phyloP scores from a whole-genome alignment of 306 rosid species.

The Adenanthera pavonina region DNA sequence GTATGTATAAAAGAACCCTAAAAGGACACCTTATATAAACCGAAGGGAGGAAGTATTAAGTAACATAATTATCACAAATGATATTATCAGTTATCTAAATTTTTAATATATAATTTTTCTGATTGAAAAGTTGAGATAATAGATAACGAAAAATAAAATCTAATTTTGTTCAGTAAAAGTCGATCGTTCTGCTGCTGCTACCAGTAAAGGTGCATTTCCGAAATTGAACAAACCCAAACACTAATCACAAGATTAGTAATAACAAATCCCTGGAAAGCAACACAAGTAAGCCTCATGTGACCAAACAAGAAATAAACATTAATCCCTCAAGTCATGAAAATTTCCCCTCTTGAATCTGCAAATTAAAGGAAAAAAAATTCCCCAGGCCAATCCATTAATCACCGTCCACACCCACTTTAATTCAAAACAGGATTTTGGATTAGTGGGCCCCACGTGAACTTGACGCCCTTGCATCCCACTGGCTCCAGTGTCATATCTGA shows the following conservation, averaged over 20 bases:
- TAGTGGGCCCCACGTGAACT: conserved; percentile 44
- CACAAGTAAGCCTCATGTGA: conserved; percentile 36
- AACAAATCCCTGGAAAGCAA: conserved; percentile 51
- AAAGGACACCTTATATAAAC: too few relatives aligned
- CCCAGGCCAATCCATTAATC: conserved; percentile 36
- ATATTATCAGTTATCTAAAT: too few relatives aligned
- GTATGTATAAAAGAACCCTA: too few relatives aligned
- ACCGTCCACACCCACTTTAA: conserved; percentile 38
- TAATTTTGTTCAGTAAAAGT: too few relatives aligned
- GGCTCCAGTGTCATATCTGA: conserved; percentile 36
- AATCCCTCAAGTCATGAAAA: not conserved
- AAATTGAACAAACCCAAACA: conserved; percentile 2
- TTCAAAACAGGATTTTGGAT: conserved; percentile 29
- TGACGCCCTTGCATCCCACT: conserved; percentile 42
- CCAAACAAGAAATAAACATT: conserved; percentile 34
- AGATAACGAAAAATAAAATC: too few relatives aligned
- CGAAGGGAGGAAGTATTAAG: too few relatives aligned
- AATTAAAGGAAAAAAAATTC: not conserved
- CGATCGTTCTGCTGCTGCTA: too few relatives aligned
- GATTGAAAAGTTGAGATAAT: too few relatives aligned
- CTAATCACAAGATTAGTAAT: not conserved
- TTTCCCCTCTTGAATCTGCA: not conserved
- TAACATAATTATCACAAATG: too few relatives aligned
- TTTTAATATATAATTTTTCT: too few relatives aligned
- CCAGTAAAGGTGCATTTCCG: not conserved